Percentiles rank a stretch among this genome's conserved stretches.
Evolutionary conservation across 2,329 filamentous ascomycete genomes (phyloP).

Genomic region (Exophiala dermatitidis): DNA sequence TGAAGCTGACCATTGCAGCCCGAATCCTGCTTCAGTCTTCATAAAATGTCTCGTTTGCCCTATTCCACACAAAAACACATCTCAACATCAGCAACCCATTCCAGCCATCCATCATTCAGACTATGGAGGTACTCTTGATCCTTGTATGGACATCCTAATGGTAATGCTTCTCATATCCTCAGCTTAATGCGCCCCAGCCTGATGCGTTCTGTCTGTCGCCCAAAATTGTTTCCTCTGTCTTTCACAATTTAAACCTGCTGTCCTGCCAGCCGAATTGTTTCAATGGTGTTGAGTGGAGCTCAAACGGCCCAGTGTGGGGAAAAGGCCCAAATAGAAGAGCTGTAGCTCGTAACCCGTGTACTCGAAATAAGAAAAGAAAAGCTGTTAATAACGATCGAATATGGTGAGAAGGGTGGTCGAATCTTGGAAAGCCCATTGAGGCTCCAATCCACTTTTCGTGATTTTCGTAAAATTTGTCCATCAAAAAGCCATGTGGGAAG

Average conservation of each 20-base stretch:
- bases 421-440: background rate
- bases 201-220: background rate
- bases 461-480: slow-evolving; percentile 16
- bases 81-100: no score
- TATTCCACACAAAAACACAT: background rate
- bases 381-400: slow-evolving; percentile 9
- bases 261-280: background rate
- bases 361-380: background rate
- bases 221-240: background rate
- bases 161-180: background rate
- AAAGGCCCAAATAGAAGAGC: background rate
- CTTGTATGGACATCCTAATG: background rate
- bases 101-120: slow-evolving; percentile 2
- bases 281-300: background rate
- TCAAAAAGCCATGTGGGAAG: slow-evolving; percentile 6
- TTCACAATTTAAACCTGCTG: background rate
- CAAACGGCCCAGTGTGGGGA: background rate
- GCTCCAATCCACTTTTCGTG: slow-evolving; percentile 7
- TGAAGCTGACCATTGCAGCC: no score
- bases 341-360: background rate
- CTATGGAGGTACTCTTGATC: background rate
- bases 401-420: slow-evolving; percentile 3
- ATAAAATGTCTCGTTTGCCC: background rate
- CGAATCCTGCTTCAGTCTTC: background rate
- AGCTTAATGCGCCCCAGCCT: background rate